Evolutionary conservation across 2,329 filamentous ascomycete genomes (phyloP).

Genomic region (Monilinia aucupariae): DNA sequence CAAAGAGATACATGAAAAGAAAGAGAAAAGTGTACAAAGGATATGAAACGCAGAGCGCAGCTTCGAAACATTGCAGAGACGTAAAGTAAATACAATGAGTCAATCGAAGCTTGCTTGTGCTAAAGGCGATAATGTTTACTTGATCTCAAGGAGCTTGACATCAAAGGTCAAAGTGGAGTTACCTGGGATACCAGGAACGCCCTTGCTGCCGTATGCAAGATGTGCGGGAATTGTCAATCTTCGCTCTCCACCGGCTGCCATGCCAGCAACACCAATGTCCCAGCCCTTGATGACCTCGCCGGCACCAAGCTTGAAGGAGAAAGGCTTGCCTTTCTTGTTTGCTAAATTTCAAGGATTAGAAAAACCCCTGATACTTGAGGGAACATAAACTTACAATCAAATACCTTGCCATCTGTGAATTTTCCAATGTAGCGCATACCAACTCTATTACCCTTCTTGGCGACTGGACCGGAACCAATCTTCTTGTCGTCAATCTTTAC

Average conservation of each 20-base stretch:
- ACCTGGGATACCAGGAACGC: slow-evolving; percentile 75
- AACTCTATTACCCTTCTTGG: slow-evolving; percentile 85
- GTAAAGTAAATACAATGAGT: slow-evolving; percentile 15
- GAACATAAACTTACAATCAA: slow-evolving; percentile 66
- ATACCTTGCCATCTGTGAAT: slow-evolving; percentile 88
- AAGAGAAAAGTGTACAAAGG: slow-evolving; percentile 31
- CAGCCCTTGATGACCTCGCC: slow-evolving; percentile 98
- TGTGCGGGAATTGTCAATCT: slow-evolving; percentile 82
- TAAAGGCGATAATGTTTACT: slow-evolving; percentile 47
- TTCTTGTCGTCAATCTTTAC: slow-evolving; percentile 96
- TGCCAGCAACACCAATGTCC: slow-evolving; percentile 91
- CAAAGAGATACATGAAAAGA: slow-evolving; percentile 20
- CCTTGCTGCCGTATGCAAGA: slow-evolving; percentile 84
- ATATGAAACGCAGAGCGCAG: slow-evolving; percentile 23
- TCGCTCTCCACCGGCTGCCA: slow-evolving; percentile 89
- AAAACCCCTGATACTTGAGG: too few species aligned
- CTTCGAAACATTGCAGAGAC: slow-evolving; percentile 21
- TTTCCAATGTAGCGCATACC: slow-evolving; percentile 98
- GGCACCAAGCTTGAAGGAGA: slow-evolving; percentile 88
- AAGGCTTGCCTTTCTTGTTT: slow-evolving; percentile 99
- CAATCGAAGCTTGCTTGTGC: not conserved
- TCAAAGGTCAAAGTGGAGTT: slow-evolving; percentile 94
- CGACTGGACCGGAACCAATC: slow-evolving; percentile 73
- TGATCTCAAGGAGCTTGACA: slow-evolving; percentile 77
- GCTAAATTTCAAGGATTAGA: slow-evolving; percentile 45